Evolutionary conservation across 2,329 filamentous ascomycete genomes (phyloP).

Genomic region (Microcera coccophila): DNA sequence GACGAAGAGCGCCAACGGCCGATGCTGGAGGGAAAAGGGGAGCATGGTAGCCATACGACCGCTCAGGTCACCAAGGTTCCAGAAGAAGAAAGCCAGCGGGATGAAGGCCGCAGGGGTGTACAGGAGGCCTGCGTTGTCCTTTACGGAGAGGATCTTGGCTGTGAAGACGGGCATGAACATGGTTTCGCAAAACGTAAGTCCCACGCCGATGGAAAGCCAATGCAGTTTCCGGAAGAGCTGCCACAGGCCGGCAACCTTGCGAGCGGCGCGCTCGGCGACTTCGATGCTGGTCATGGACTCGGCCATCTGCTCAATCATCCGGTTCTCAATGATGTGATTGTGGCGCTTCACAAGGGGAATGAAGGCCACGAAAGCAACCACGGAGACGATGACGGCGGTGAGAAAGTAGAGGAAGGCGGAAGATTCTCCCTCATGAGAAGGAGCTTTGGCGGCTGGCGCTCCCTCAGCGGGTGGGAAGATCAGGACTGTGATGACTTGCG

Average conservation of each 20-base stretch:
- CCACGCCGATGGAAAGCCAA: conserved; percentile 73
- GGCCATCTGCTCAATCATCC: conserved; percentile 46
- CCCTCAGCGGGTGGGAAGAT: conserved; percentile 41
- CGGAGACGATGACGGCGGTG: conserved; percentile 75
- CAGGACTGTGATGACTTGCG: conserved; percentile 81
- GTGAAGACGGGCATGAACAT: conserved; percentile 98
- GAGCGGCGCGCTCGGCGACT: conserved; percentile 49
- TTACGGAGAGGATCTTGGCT: conserved; percentile 52
- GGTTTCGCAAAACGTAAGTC: conserved; percentile 74
- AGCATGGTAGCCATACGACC: conserved; percentile 67
- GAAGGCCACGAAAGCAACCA: conserved; percentile 67
- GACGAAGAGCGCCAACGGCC: conserved; percentile 64
- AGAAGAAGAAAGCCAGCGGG: conserved; percentile 83
- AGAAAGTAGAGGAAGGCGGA: conserved; percentile 90
- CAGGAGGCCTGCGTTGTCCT: conserved; percentile 45
- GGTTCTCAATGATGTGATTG: conserved; percentile 48
- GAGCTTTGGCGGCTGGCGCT: conserved; percentile 24
- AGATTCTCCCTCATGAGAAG: conserved; percentile 28
- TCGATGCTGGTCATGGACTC: conserved; percentile 50
- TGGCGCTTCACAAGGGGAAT: conserved; percentile 65
- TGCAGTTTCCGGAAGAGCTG: conserved; percentile 72
- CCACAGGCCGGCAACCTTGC: conserved; percentile 52
- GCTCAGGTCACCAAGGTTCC: conserved; percentile 83
- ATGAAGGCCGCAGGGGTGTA: conserved; percentile 78
- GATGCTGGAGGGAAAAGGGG: conserved; percentile 54